These are phyloP conservation scores for Sordaria brevicollis DNA, from an alignment of 495 filamentous ascomycete genomes.

Conservation along the genomic window DNA sequence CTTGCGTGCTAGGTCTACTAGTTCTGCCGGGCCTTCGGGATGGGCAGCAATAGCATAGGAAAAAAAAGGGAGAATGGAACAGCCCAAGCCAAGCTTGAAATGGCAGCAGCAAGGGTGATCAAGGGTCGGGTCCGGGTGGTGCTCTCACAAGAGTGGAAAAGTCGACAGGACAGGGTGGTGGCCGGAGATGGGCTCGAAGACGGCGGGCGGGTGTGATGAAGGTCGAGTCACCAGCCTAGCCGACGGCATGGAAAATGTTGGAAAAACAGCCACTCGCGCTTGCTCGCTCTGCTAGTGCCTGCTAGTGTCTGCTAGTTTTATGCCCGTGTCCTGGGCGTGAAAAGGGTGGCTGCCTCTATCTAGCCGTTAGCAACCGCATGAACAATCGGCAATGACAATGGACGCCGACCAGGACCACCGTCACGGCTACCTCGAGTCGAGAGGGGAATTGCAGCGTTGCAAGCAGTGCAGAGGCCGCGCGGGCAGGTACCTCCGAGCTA, in stretches of 20 bases:
- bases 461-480: neutral
- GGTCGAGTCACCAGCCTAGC: constrained; percentile 2
- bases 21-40: neutral
- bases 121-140: neutral
- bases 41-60: neutral
- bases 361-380: neutral
- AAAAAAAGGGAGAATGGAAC: neutral
- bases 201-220: neutral
- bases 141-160: constrained; percentile 3
- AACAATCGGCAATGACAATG: neutral
- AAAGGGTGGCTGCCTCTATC: neutral
- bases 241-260: constrained; percentile 18
- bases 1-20: neutral
- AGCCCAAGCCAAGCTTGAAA: neutral
- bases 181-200: constrained; percentile 3
- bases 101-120: neutral
- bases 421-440: neutral
- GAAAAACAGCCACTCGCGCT: constrained; percentile 6
- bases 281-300: neutral
- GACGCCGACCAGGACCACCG: neutral
- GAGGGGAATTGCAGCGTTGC: neutral
- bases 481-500: neutral
- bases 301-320: neutral
- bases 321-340: neutral
- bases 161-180: constrained; percentile 10